A percentile compares a stretch with the other conserved stretches of the same genome.
phyloP scores from a whole-genome alignment of 1,139 yeast species.

The Sugiyamaella castrensis region DNA sequence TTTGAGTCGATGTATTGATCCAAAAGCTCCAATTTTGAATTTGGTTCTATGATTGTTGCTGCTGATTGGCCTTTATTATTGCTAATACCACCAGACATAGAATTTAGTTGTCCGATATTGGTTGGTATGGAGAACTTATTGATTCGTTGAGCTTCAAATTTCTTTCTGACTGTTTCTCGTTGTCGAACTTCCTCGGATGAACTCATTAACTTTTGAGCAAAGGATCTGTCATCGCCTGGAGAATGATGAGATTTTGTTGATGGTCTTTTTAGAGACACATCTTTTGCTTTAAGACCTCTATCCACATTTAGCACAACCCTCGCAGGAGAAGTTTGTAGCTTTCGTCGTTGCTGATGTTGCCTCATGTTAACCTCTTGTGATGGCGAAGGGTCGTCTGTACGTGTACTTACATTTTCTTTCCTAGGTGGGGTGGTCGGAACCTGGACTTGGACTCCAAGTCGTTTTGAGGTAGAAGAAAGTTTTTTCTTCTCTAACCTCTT shows the following conservation, averaged over 20 bases:
- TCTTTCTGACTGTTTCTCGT: not conserved
- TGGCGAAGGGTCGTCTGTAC: not conserved
- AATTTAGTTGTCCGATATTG: not conserved
- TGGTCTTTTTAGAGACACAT: conserved; percentile 18
- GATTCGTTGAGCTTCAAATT: not conserved
- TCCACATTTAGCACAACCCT: conserved; percentile 19
- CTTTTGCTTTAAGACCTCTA: conserved; percentile 19
- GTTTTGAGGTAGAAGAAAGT: not conserved
- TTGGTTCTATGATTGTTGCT: conserved; percentile 15
- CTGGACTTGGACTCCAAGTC: not conserved
- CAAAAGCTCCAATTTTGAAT: conserved; percentile 21
- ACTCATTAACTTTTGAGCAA: conserved; percentile 3
- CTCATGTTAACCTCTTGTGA: not conserved
- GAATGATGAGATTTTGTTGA: not conserved
- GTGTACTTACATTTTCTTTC: not conserved
- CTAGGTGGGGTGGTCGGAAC: conserved; percentile 13
- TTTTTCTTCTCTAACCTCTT: conserved; percentile 1
- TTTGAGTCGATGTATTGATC: conserved; percentile 17
- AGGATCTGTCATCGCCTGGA: not conserved
- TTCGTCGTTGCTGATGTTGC: no score
- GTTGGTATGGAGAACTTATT: conserved; percentile 1
- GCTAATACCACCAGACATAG: not conserved
- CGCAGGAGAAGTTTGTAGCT: conserved; percentile 7
- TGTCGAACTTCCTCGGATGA: conserved; percentile 4
- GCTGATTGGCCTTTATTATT: not conserved